Percentiles rank a stretch among this genome's conserved stretches.
These are phyloP conservation scores for Apiospora hydei DNA, from an alignment of 2,329 filamentous ascomycete genomes.

Conservation along the genomic window DNA sequence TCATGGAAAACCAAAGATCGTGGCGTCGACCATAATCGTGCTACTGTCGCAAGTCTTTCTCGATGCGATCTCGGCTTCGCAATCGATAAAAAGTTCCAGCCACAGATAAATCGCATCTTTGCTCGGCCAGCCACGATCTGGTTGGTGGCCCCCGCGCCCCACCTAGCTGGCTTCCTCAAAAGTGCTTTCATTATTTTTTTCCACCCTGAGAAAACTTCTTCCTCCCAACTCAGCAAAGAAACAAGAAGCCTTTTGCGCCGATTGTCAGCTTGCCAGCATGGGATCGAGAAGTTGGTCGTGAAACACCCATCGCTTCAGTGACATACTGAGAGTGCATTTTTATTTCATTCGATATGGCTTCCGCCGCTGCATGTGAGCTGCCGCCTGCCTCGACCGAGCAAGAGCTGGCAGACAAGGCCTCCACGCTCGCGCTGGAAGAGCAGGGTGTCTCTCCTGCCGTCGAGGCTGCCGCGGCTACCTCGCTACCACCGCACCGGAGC, in stretches of 20 bases:
- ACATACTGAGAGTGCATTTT: constrained; percentile 12
- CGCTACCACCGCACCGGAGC: constrained; percentile 68
- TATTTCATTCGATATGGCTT: constrained; percentile 25
- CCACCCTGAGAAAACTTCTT: neutral
- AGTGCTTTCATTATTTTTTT: constrained; percentile 21
- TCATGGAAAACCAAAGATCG: neutral
- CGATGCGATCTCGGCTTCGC: constrained; percentile 15
- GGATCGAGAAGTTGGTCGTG: constrained; percentile 2
- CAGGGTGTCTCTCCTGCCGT: constrained; percentile 36
- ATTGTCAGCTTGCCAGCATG: constrained; percentile 10
- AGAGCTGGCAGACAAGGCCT: constrained; percentile 35
- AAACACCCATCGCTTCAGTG: constrained; percentile 14
- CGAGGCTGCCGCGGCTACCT: constrained; percentile 30
- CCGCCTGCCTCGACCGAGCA: constrained; percentile 34
- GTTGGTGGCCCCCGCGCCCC: neutral
- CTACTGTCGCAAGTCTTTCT: neutral
- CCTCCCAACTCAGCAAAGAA: constrained; percentile 5
- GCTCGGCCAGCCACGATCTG: constrained; percentile 1
- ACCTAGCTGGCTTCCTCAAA: constrained; percentile 18
- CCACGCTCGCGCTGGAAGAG: constrained; percentile 36
- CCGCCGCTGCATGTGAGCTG: constrained; percentile 26
- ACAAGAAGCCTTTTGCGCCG: constrained; percentile 15
- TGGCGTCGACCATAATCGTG: neutral
- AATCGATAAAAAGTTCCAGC: constrained; percentile 6
- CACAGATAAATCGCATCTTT: constrained; percentile 14